These are phyloP conservation scores for Epichloe sp. DNA, from an alignment of 2,329 filamentous ascomycete species.

Conservation along the genomic window DNA sequence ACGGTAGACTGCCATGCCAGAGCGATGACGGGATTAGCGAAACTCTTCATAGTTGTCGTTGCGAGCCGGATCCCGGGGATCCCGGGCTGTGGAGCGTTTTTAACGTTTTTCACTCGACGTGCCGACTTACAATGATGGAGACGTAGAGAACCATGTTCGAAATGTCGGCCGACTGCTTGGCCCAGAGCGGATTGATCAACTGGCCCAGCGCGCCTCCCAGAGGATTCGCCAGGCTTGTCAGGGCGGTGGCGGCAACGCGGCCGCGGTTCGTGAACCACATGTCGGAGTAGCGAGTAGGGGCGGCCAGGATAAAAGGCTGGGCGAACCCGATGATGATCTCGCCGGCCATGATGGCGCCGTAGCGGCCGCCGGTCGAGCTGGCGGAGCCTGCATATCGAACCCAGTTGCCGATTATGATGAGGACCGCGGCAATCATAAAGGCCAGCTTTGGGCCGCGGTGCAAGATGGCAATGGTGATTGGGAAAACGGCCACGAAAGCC, in stretches of 20 bases:
- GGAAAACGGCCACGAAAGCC: constrained; percentile 61
- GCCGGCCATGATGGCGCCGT: constrained; percentile 73
- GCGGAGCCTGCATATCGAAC: constrained; percentile 64
- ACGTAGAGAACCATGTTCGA: constrained; percentile 77
- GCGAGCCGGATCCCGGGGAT: too few relatives aligned
- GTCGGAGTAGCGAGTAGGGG: constrained; percentile 83
- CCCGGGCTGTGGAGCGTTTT: too few relatives aligned
- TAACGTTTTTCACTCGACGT: too few relatives aligned
- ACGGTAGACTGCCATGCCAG: constrained; percentile 21
- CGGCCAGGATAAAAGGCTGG: constrained; percentile 83
- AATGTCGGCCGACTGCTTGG: constrained; percentile 47
- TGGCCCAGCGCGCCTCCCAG: constrained; percentile 82
- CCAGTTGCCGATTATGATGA: constrained; percentile 81
- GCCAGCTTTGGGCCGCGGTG: constrained; percentile 69
- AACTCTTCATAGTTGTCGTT: too few relatives aligned
- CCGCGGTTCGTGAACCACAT: constrained; percentile 84
- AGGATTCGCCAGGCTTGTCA: constrained; percentile 78
- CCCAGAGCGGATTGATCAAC: constrained; percentile 71
- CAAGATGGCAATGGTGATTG: constrained; percentile 62
- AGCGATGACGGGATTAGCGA: neutral
- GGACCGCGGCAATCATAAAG: constrained; percentile 57
- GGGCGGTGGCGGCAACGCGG: constrained; percentile 73
- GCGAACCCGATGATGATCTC: constrained; percentile 82
- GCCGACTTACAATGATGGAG: constrained; percentile 56
- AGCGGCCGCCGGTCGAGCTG: constrained; percentile 44